Conservation (phyloP, 345 rosid genomes). For the Hevea brasiliensis region DNA sequence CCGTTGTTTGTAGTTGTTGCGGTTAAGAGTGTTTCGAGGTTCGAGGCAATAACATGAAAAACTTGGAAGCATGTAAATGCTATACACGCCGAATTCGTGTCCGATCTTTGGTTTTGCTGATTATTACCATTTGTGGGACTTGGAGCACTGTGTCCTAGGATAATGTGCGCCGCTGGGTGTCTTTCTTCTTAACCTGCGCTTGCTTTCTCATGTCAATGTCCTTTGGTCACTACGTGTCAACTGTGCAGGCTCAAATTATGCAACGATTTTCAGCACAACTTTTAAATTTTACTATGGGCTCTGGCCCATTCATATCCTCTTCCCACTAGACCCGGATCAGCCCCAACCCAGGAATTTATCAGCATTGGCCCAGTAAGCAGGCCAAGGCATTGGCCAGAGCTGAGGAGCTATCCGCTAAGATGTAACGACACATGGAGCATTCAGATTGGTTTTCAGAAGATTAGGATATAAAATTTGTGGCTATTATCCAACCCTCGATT, state of each 20-base stretch:
- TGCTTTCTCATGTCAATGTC: background rate
- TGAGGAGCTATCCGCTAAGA: background rate
- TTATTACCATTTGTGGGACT: background rate
- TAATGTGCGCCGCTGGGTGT: constrained; percentile 7
- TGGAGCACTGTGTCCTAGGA: background rate
- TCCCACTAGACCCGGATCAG: background rate
- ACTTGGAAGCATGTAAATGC: background rate
- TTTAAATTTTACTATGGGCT: background rate
- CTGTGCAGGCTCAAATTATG: no score
- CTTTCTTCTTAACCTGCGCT: constrained; percentile 4
- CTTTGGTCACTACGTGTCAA: background rate
- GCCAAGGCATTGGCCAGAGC: background rate
- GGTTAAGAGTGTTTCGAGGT: background rate
- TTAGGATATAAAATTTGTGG: constrained; percentile 52
- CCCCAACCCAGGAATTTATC: background rate
- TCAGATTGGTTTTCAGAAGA: constrained; percentile 51
- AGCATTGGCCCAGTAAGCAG: no score
- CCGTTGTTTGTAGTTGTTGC: background rate
- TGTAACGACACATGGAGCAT: constrained; percentile 56
- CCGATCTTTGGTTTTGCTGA: background rate
- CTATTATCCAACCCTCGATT: constrained; percentile 12
- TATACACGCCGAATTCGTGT: constrained; percentile 3
- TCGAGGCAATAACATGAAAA: constrained; percentile 5
- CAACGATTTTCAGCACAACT: no score
- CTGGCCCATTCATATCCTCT: background rate